Evolutionary conservation across 139 green algal species (phyloP), one percentile per base, ranked within the genome.

Genomic region (Chlamydomonas incerta): DNA sequence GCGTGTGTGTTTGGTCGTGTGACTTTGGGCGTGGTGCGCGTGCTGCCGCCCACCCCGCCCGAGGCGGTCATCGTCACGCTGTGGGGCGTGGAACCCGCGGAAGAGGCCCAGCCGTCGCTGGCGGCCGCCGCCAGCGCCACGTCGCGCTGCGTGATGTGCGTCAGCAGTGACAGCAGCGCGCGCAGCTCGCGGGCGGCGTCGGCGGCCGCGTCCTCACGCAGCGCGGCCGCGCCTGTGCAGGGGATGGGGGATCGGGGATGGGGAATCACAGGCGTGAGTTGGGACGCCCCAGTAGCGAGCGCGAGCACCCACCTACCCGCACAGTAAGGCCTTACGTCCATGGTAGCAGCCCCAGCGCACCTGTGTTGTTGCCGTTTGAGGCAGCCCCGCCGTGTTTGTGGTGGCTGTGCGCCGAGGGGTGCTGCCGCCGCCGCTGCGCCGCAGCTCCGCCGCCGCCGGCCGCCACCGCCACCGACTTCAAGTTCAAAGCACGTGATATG

Each of bases 151-250:
- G 76, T 83, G 76, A 83, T 83, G 76, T 83, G 76, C 8, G 76
- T 83, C 28, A 99, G 90, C 74, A 99, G 91, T 86, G 89, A 86
- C 31, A 99, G 90, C 57, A 99, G 90, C 17, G 96, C 95, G 0
- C 91, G 71, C 46, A 98, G 80, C 74, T 97, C 95, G 14, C 90
- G 90, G 72, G 92, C 95, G 37, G 86, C 85, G 75, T 96, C 94
- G 55, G 90, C 57, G 10, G 69, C 80, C 15, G 91, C 88, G 20
- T 92, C 90, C 1, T 87, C 87, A 13, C 74, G 66, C 34, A 93
- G 84, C 11, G 66, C 46, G 87, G 72, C 10, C 70, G 88, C 65
- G 86, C 81, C 83, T 85, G 72, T 5, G 52, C 47, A n/a, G n/a
- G n/a, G n/a, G 13, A 24, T 28, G 34, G 17, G 55, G 15, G 55